Evolutionary conservation across 208 protist species (phyloP).

Genomic region (Angomonas deanei): DNA sequence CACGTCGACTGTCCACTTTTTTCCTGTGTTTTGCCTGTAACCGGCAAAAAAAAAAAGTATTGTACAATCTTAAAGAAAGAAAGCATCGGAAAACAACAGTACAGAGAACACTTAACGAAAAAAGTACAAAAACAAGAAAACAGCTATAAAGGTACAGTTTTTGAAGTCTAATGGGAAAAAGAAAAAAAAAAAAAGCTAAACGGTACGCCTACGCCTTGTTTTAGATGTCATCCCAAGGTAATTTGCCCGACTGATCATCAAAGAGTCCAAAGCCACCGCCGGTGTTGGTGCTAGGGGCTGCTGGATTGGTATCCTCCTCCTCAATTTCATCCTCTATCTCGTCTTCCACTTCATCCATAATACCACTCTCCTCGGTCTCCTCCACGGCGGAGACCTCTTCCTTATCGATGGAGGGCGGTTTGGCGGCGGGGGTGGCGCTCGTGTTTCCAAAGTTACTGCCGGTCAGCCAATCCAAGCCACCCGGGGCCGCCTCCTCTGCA

Average conservation of each 20-base stretch:
- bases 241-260: not conserved
- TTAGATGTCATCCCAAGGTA: constrained; percentile 4
- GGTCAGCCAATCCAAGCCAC: not conserved
- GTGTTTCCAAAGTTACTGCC: too few relatives aligned
- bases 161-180: not conserved
- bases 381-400: not conserved
- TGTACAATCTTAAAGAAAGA: too few relatives aligned
- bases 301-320: not conserved
- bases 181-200: not conserved
- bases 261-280: too few relatives aligned
- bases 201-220: not conserved
- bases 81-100: not conserved
- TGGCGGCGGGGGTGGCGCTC: not conserved
- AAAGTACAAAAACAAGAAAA: not conserved
- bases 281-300: too few relatives aligned
- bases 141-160: not conserved
- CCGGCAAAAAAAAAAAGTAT: too few relatives aligned
- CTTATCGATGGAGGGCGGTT: not conserved
- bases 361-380: not conserved
- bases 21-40: too few relatives aligned
- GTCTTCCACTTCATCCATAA: not conserved
- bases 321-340: not conserved
- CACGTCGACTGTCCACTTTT: too few relatives aligned
- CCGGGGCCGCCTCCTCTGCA: not conserved
- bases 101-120: not conserved